Evolutionary conservation across 2,329 filamentous ascomycete species (phyloP), one percentile per base, ranked within the genome.

Genomic region (Penicillium glabrum): DNA sequence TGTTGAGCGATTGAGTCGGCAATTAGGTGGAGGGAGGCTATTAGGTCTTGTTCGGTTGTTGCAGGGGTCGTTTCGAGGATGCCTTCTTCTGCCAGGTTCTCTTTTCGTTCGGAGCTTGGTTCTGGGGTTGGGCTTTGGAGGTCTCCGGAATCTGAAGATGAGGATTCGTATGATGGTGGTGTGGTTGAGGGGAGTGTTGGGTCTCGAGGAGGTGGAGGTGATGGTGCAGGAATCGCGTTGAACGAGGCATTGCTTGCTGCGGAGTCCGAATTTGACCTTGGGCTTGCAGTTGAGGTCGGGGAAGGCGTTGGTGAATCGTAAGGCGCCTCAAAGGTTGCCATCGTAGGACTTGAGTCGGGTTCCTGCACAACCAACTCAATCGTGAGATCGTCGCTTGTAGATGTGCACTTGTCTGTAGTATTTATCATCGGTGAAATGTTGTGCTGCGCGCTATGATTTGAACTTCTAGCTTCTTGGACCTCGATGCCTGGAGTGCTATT

Each of bases 1-100:
- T 95, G 91, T 75, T 96, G 89, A 35, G 90, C 89, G 49, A 96
- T 84, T 57, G 88, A 91, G 74, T 93, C 90, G 59, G 91, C 88
- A 39, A 96, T 82, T 21, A 96, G 83, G 61, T 84, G 83, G 51
- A 96, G 80, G 19, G 88, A 87, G 54, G 86, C 82, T 61, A 86
- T 76, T 69, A 88, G 86, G 71, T 92, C 88, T 51, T 80, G 70
- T 49, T 84, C 77, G 49, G 46, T 46, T 35, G 13, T 13, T 26
- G 56, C 44, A 26, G 27, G 16, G 6, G 26, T 13, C 23, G 27
- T 47, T 23, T 47, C 46, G 23, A 39, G 33, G 8, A n/a, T 6
- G 9, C 31, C 47, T 26, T 26, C 21, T 11, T 37, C 33, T 39
- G 31, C 14, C 9, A 23, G 33, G 16, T 21, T 19, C 16, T 14